A percentile compares a stretch with the other conserved stretches of the same genome.
These are phyloP conservation scores for Penicillium malachiteum DNA, from an alignment of 495 filamentous ascomycete species.

Conservation along the genomic window DNA sequence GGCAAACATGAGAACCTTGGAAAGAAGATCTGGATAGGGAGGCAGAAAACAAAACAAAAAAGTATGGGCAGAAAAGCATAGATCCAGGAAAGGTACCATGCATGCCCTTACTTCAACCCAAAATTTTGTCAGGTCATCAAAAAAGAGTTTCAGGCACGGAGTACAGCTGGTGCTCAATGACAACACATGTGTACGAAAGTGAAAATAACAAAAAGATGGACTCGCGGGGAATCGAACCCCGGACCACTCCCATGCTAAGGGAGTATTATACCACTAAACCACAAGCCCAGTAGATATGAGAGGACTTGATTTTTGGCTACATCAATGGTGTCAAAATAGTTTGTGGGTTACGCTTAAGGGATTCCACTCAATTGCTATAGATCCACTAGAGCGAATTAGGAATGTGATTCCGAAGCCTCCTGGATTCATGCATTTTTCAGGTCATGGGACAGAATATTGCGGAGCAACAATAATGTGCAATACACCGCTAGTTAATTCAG, in stretches of 20 bases:
- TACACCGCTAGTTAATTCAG: neutral
- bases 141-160: too few relatives aligned
- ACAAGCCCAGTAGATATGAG: conserved; percentile 35
- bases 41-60: too few relatives aligned
- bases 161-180: too few relatives aligned
- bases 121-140: too few relatives aligned
- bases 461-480: neutral
- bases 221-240: conserved; percentile 59
- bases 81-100: too few relatives aligned
- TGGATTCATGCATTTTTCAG: neutral
- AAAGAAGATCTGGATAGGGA: too few relatives aligned
- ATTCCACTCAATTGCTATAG: neutral
- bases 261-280: conserved; percentile 49
- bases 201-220: conserved; percentile 28
- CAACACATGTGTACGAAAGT: too few relatives aligned
- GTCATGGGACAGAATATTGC: neutral
- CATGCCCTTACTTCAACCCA: too few relatives aligned
- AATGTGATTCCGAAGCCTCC: conserved; percentile 11
- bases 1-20: too few relatives aligned
- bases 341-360: neutral
- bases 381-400: neutral
- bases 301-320: neutral
- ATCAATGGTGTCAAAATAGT: neutral
- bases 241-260: conserved; percentile 55
- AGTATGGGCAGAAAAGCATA: too few relatives aligned